These are phyloP conservation scores for Apophysomyces elegans DNA, from an alignment of 371 early-diverging fungal genomes.

Conservation along the genomic window DNA sequence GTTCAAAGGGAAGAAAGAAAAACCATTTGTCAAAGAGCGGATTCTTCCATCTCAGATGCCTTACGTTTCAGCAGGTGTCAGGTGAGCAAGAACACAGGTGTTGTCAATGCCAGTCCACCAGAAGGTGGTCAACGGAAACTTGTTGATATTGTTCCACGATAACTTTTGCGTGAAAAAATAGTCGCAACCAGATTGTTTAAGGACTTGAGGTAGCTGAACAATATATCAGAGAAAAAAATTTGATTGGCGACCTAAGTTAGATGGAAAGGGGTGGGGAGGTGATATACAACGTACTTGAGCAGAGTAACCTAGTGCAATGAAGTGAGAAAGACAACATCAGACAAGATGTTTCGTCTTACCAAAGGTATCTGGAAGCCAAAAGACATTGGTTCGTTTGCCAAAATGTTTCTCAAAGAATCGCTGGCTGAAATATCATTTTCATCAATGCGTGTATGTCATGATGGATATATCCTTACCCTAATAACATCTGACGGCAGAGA, in stretches of 20 bases:
- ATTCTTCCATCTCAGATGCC: background rate
- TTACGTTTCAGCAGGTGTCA: conserved; percentile 84
- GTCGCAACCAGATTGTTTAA: conserved; percentile 77
- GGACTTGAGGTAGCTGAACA: conserved; percentile 87
- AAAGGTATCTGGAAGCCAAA: conserved; percentile 97
- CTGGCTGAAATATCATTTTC: conserved; percentile 53
- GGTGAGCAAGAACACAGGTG: conserved; percentile 77
- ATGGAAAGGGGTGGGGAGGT: background rate
- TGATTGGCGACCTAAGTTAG: too few relatives aligned
- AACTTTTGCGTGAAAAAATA: conserved; percentile 98
- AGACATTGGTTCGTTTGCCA: conserved; percentile 79
- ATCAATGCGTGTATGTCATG: too few relatives aligned
- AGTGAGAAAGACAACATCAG: too few relatives aligned
- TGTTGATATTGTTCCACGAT: conserved; percentile 98
- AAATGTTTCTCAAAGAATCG: conserved; percentile 86
- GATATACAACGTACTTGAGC: conserved; percentile 27
- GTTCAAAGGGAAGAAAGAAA: background rate
- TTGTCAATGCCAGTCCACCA: conserved; percentile 82
- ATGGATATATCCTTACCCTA: conserved; percentile 52
- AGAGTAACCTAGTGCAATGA: conserved; percentile 47
- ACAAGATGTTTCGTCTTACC: conserved; percentile 41
- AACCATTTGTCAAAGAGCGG: background rate
- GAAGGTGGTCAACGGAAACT: conserved; percentile 95
- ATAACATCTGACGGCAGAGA: conserved; percentile 90
- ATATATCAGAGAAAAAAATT: background rate